Percentiles rank a stretch among this genome's conserved stretches.
phyloP scores from a whole-genome alignment of 2,329 filamentous ascomycete species.

The Epichloe sp. region DNA sequence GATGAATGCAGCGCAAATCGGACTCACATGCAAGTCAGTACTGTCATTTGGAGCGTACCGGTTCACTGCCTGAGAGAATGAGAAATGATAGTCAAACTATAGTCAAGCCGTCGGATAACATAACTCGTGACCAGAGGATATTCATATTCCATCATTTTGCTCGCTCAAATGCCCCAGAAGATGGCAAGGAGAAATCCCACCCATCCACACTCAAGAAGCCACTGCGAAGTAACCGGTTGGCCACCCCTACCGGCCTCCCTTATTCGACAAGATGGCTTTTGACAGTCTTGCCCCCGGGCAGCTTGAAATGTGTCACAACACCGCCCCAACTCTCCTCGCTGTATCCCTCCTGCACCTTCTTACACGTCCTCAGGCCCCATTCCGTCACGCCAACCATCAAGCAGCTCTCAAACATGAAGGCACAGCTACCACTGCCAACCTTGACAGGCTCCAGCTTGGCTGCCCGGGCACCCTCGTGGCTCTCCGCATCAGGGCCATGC shows the following conservation, averaged over 20 bases:
- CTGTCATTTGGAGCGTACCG: too few species aligned
- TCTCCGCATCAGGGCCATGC: slow-evolving; percentile 46
- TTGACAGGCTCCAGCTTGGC: slow-evolving; percentile 41
- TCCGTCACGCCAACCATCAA: slow-evolving; percentile 60
- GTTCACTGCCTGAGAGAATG: too few species aligned
- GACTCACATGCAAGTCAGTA: too few species aligned
- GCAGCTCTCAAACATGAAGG: slow-evolving; percentile 59
- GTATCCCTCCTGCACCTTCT: slow-evolving; percentile 34
- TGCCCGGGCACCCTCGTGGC: slow-evolving; percentile 41
- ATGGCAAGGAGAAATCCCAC: too few species aligned
- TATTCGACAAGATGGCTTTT: slow-evolving; percentile 10
- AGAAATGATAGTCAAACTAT: too few species aligned
- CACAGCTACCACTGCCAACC: slow-evolving; percentile 48
- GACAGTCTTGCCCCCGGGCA: slow-evolving; percentile 22
- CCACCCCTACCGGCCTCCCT: neutral
- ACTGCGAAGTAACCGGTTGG: too few species aligned
- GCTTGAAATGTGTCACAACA: slow-evolving; percentile 48
- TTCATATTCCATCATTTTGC: too few species aligned
- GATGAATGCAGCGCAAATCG: too few species aligned
- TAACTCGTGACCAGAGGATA: too few species aligned
- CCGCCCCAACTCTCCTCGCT: slow-evolving; percentile 66
- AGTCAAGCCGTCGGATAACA: too few species aligned
- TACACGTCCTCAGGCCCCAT: slow-evolving; percentile 50
- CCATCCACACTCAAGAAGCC: too few species aligned
- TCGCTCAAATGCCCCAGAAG: too few species aligned